Evolutionary conservation across 306 rosid species (phyloP).

Genomic region (Astragalus membranaceus): DNA sequence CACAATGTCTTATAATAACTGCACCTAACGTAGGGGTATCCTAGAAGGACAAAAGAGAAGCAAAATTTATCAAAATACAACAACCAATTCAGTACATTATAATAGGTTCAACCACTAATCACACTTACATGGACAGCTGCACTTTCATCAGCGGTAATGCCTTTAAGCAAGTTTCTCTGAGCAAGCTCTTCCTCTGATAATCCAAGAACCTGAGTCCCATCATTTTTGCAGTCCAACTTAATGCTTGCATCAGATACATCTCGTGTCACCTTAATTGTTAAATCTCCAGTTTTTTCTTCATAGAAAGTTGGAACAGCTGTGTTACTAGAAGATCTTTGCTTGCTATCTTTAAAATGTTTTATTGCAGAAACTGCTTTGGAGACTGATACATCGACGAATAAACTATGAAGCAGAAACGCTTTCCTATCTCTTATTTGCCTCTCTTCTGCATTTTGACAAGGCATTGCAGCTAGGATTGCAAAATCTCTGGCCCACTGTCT

Average conservation of each 20-base stretch:
- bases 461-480: slow-evolving; percentile 85
- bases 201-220: slow-evolving; percentile 74
- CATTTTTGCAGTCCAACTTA: slow-evolving; percentile 80
- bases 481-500: slow-evolving; percentile 87
- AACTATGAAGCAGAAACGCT: slow-evolving; percentile 93
- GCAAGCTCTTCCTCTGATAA: slow-evolving; percentile 65
- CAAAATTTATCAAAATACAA: slow-evolving; percentile 5
- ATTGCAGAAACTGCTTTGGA: slow-evolving; percentile 72
- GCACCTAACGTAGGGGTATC: slow-evolving; percentile 85
- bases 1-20: slow-evolving; percentile 77
- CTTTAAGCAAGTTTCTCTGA: slow-evolving; percentile 87
- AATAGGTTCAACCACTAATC: neutral
- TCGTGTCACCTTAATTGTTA: slow-evolving; percentile 66
- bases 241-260: slow-evolving; percentile 72
- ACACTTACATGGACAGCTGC: slow-evolving; percentile 92
- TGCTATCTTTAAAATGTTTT: slow-evolving; percentile 41
- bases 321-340: slow-evolving; percentile 27
- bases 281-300: slow-evolving; percentile 70
- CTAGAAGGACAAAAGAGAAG: slow-evolving; percentile 41
- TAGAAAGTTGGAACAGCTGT: slow-evolving; percentile 30
- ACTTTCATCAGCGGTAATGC: slow-evolving; percentile 98
- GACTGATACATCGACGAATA: slow-evolving; percentile 84
- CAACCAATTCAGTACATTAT: neutral
- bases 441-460: slow-evolving; percentile 82
- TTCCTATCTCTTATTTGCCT: slow-evolving; percentile 89